Base-by-base conservation (phyloP, 345 rosid species). In the Eucalyptus dawsonii region DNA sequence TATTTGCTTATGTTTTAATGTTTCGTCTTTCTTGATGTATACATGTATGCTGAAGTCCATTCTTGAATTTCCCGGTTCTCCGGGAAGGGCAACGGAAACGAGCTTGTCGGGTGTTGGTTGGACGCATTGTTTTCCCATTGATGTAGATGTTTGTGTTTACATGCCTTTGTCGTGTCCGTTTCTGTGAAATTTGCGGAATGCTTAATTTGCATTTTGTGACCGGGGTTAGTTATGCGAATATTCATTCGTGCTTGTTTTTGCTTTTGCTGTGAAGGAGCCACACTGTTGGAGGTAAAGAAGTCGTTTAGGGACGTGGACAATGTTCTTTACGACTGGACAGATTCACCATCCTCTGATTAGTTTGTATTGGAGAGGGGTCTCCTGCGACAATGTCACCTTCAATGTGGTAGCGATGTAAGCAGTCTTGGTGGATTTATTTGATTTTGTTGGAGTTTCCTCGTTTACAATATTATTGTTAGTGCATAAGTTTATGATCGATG, bases 311-410 rank as follows among this genome's bases (percentile, higher is more conserved):
- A 98, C 94, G 97, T 95, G 89, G 95, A 96, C 90, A 96, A 98
- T 92, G 95, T 96, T 92, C 94, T 98, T 4, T 96, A 96, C 92
- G 99, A 97, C 91, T 98, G 99, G 99, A 94, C 97, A 40, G 93
- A 90, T 24, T 89, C 97, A 49, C 91, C 97, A 87, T 94, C 98
- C 88, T 95, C 99, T 24, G 99, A 97, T 92, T 96, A 94, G n/a
- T n/a, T n/a, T n/a, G n/a, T n/a, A n/a, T n/a, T 98, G 99, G 99
- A 96, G 95, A 94, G 99, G 99, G 37, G 93, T 97, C 86, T 86
- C 93, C 88, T 98, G 99, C 88, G 97, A 97, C 88, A 96, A 96
- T 92, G 93, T 94, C 93, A 96, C 99, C 92, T 97, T 95, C 90
- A 92, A 91, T 93, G 97, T 97, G 88, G 88, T 95, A 90, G 96